Base-by-base conservation (phyloP, 2,329 filamentous ascomycete genomes). In the Simplicillium aogashimaense region DNA sequence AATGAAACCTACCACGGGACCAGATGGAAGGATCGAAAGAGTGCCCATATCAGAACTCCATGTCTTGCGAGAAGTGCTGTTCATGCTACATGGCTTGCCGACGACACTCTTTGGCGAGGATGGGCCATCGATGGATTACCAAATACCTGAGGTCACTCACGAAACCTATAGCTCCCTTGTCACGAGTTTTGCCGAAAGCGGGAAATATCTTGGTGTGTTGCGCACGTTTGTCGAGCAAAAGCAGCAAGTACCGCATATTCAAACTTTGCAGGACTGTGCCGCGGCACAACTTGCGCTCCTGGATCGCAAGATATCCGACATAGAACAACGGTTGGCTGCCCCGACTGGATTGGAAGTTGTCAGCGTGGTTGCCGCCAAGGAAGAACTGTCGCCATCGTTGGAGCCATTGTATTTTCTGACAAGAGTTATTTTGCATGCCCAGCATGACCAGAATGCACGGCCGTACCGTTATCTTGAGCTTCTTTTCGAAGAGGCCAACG, bases 51-150 rank as follows among this genome's bases (percentile, higher is more conserved):
- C 83, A 0, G 89, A 95, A 55, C 65, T 84, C 2, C 79, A 89
- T 47, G 66, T 81, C 10, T 64, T 89, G 18, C 77, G 87, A 36
- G 88, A 97, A 40, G 75, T 78, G 0, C 66, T 95, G 1, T 90
- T 86, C 51, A 94, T 95, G 86, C 71, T 97, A 0, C 76, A 78
- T 40, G 89, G 89, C 1, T 64, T 92, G 4, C 74, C 80, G 6
- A 90, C 84, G 3, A 81, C 78, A 2, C 54, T 95, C 1, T 95
- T 89, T 51, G 64, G 63, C 41, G 16, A 49, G 3, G 53, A 66
- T 37, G 65, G 62, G 12, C 64, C 66, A 0, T 55, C 60, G 2
- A 51, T 61, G 4, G 50, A 50, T 1, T 74, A 67, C 40, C 67
- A 74, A 41, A 61, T 76, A 18, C 52, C 59, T 0, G 63, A 70